A percentile compares a stretch with the other conserved stretches of the same genome.
Evolutionary conservation across 2,329 filamentous ascomycete genomes (phyloP).

Genomic region (Botryotinia calthae): DNA sequence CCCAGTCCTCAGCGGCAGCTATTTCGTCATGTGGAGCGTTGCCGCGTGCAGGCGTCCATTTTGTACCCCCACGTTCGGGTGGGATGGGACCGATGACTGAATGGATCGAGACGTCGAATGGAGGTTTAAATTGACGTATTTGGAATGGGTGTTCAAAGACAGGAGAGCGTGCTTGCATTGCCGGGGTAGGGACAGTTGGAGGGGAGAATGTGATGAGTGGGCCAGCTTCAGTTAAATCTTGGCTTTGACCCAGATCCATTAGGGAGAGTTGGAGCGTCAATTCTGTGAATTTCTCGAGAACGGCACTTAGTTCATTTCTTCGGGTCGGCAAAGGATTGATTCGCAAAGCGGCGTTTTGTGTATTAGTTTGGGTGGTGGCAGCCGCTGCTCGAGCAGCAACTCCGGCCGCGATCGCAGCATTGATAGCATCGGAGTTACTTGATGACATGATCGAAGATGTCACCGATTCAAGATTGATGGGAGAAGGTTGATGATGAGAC

Average conservation of each 20-base stretch:
- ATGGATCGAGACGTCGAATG: background rate
- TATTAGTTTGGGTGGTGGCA: background rate
- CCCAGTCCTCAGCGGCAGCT: background rate
- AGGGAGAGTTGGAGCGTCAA: background rate
- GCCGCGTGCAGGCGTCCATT: background rate
- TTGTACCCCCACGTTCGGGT: background rate
- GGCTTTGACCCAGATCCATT: background rate
- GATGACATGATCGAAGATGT: background rate
- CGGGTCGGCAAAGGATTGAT: background rate
- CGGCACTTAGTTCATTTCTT: background rate
- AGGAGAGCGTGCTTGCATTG: background rate
- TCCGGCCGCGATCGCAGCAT: background rate
- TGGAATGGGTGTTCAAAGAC: background rate
- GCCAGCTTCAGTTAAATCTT: background rate
- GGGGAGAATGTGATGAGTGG: background rate
- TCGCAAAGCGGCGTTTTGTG: background rate
- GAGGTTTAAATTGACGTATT: background rate
- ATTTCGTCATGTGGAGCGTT: background rate
- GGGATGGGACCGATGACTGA: background rate
- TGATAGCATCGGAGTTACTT: background rate
- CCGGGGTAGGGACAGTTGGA: background rate
- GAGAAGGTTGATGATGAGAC: background rate
- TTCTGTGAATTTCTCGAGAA: background rate
- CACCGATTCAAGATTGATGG: background rate
- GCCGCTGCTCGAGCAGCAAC: background rate